These are phyloP conservation scores for Exidia glandulosa DNA, from an alignment of 768 basidiomycete species.

Conservation along the genomic window DNA sequence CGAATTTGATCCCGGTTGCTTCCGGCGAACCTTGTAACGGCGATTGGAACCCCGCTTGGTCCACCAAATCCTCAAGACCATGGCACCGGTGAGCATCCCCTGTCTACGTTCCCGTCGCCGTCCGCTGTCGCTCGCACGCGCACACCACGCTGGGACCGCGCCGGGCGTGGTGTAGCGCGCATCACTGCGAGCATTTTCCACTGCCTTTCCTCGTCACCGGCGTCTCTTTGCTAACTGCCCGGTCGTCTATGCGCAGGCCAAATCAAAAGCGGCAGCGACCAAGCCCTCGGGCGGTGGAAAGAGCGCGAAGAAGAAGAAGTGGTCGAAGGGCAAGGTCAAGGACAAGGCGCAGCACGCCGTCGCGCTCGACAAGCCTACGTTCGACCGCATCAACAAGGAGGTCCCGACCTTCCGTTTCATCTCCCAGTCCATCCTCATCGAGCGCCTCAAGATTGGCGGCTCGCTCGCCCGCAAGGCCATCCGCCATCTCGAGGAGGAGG, in stretches of 20 bases:
- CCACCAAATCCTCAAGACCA: no score
- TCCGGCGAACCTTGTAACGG: no score
- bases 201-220: not conserved
- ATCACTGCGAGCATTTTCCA: not conserved
- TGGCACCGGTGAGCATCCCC: no score
- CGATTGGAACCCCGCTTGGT: no score
- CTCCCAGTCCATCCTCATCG: conserved; percentile 95
- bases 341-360: conserved; percentile 99
- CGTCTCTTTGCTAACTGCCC: not conserved
- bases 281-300: conserved; percentile 59
- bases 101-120: no score
- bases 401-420: conserved; percentile 99
- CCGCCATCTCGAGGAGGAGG: conserved; percentile 85
- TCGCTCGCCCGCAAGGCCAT: conserved; percentile 87
- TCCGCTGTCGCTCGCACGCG: no score
- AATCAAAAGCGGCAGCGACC: conserved; percentile 65
- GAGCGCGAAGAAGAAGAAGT: conserved; percentile 99
- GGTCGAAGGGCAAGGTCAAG: conserved; percentile 99
- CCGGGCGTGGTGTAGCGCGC: no score
- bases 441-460: conserved; percentile 95
- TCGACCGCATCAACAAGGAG: conserved; percentile 93
- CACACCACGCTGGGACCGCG: no score
- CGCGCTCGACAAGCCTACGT: conserved; percentile 85
- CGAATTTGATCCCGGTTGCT: no score
- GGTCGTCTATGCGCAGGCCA: conserved; percentile 29